Conservation (phyloP, 148 eudicot species). For the Simmondsia chinensis region DNA sequence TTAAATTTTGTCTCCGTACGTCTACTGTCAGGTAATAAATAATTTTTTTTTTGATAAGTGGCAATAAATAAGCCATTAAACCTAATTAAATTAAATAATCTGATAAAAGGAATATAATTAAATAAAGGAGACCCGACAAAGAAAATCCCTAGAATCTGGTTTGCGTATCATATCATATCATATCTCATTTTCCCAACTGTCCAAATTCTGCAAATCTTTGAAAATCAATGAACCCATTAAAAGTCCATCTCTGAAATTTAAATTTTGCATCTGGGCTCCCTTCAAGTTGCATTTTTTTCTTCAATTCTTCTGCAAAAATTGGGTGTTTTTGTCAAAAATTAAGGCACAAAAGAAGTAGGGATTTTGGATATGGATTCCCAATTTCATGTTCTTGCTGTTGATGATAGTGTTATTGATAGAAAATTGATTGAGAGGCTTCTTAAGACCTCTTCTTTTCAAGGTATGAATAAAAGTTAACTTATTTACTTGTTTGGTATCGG, state of each 20-base stretch:
- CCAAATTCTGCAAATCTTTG: slow-evolving; percentile 10
- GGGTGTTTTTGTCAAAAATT: slow-evolving; percentile 6
- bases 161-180: slow-evolving; percentile 11
- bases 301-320: neutral
- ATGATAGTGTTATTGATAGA: slow-evolving; percentile 22
- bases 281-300: neutral
- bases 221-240: no score
- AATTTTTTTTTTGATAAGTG: no score
- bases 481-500: neutral
- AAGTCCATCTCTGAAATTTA: no score
- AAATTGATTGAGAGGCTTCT: slow-evolving; percentile 24
- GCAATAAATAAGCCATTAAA: no score
- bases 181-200: slow-evolving; percentile 10
- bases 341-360: neutral
- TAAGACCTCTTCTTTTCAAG: slow-evolving; percentile 23
- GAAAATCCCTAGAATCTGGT: slow-evolving; percentile 14
- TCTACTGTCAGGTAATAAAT: no score
- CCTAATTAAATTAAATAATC: no score
- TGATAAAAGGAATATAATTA: no score
- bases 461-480: slow-evolving; percentile 11
- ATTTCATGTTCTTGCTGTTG: slow-evolving; percentile 28
- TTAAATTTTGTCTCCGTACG: no score
- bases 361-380: slow-evolving; percentile 9
- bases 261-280: no score
- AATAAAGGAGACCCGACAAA: slow-evolving; percentile 13